These are phyloP conservation scores for Nyctanthes arbortristis DNA, from an alignment of 257 asterid genomes.

Conservation along the genomic window DNA sequence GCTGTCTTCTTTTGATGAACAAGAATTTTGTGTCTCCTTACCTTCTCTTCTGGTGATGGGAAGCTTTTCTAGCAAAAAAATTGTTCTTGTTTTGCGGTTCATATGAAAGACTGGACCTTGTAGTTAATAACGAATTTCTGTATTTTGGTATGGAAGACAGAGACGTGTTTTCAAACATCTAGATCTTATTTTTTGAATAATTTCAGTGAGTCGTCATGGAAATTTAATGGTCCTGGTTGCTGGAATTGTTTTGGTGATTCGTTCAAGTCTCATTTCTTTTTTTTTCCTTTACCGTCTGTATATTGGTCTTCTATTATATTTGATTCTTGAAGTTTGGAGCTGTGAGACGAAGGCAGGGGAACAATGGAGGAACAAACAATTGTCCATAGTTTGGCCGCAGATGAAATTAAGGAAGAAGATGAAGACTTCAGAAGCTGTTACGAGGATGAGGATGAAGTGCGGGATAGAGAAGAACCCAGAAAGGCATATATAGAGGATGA, in stretches of 20 bases:
- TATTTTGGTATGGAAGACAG: background rate
- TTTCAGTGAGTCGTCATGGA: background rate
- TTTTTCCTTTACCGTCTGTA: no score
- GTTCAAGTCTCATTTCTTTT: background rate
- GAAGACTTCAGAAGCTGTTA: slow-evolving; percentile 94
- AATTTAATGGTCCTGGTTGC: background rate
- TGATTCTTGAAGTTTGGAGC: slow-evolving; percentile 1
- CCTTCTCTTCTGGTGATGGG: background rate
- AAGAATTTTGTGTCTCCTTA: background rate
- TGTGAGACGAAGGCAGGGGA: no score
- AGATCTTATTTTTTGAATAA: background rate
- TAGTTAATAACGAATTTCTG: background rate
- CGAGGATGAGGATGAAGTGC: slow-evolving; percentile 65
- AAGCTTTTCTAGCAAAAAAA: background rate
- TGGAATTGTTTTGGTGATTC: background rate
- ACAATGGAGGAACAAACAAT: background rate
- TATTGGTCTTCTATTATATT: no score
- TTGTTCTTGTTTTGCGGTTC: background rate
- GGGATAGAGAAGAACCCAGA: slow-evolving; percentile 34
- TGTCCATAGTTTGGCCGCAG: background rate
- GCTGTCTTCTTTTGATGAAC: slow-evolving; percentile 26
- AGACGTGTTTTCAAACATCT: background rate
- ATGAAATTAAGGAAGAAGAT: slow-evolving; percentile 34
- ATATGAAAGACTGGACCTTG: background rate
- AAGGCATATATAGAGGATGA: slow-evolving; percentile 25